Percentiles rank a stretch among this genome's conserved stretches.
phyloP scores from a whole-genome alignment of 1,284 basidiomycete genomes.

The Trichosporon sp. region DNA sequence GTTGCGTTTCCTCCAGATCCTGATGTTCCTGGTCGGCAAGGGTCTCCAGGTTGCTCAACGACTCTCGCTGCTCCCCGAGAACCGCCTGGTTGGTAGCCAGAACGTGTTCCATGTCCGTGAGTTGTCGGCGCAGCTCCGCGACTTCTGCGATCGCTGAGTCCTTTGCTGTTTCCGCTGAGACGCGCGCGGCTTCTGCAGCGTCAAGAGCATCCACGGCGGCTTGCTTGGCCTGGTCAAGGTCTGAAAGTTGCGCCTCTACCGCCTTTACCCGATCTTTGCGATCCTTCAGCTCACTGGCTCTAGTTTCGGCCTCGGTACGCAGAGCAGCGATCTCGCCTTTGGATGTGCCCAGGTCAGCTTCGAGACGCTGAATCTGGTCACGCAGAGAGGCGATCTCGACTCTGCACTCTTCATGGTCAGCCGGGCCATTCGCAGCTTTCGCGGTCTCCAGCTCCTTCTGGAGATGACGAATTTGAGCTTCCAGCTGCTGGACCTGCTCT shows the following conservation, averaged over 20 bases:
- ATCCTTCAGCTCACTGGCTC: neutral
- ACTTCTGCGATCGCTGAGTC: neutral
- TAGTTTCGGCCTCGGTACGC: neutral
- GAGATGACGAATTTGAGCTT: constrained; percentile 18
- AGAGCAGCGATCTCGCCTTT: neutral
- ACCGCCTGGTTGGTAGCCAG: neutral
- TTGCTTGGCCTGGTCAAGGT: neutral
- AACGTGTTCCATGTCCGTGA: neutral
- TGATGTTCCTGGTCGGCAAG: neutral
- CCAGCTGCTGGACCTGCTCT: constrained; percentile 25
- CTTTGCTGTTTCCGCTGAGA: neutral
- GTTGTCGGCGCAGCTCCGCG: neutral
- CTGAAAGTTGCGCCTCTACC: neutral
- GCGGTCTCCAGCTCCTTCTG: neutral
- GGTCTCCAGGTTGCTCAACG: neutral
- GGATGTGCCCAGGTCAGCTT: neutral
- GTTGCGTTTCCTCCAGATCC: neutral
- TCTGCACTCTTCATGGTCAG: neutral
- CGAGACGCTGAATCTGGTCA: neutral
- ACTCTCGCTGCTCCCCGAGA: neutral
- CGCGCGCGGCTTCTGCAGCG: neutral
- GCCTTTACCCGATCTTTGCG: neutral
- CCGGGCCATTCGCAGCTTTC: neutral
- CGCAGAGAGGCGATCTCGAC: neutral
- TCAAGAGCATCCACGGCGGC: neutral